Conservation (phyloP, 208 protist genomes). For the Leishmania martiniquensis region DNA sequence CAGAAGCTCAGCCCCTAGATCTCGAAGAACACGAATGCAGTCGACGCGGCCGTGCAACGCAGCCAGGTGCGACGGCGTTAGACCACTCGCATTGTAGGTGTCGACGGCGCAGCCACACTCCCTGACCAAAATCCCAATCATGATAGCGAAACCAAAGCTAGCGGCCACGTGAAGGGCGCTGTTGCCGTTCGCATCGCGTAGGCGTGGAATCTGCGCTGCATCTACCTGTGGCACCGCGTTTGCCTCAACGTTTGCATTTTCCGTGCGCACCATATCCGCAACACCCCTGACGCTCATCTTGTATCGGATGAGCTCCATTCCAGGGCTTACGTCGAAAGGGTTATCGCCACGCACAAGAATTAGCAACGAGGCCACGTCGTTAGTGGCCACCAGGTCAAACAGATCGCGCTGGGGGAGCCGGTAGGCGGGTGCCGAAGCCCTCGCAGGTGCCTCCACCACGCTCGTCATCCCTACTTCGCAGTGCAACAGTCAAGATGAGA, state of each 20-base stretch:
- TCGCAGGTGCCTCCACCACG: slow-evolving; percentile 1
- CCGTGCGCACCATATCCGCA: slow-evolving; percentile 20
- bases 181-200: slow-evolving; percentile 42
- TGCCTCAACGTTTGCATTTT: slow-evolving; percentile 43
- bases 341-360: slow-evolving; percentile 58
- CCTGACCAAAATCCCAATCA: slow-evolving; percentile 33
- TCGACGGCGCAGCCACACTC: slow-evolving; percentile 47
- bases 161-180: slow-evolving; percentile 58
- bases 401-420: slow-evolving; percentile 32
- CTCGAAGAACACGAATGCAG: slow-evolving; percentile 33
- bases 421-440: slow-evolving; percentile 14
- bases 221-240: slow-evolving; percentile 36
- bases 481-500: not conserved
- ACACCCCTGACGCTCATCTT: slow-evolving; percentile 11
- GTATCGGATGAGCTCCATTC: slow-evolving; percentile 52
- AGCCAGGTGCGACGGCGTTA: slow-evolving; percentile 54
- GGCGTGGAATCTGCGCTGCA: slow-evolving; percentile 19
- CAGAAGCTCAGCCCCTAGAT: slow-evolving; percentile 32
- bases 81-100: slow-evolving; percentile 40
- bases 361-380: slow-evolving; percentile 50
- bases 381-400: slow-evolving; percentile 54
- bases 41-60: slow-evolving; percentile 42
- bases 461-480: slow-evolving; percentile 2
- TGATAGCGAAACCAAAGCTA: slow-evolving; percentile 27
- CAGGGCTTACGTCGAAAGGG: slow-evolving; percentile 64